Conservation (phyloP, 352 stramenopile species). For the Thraustochytrium sp. region DNA sequence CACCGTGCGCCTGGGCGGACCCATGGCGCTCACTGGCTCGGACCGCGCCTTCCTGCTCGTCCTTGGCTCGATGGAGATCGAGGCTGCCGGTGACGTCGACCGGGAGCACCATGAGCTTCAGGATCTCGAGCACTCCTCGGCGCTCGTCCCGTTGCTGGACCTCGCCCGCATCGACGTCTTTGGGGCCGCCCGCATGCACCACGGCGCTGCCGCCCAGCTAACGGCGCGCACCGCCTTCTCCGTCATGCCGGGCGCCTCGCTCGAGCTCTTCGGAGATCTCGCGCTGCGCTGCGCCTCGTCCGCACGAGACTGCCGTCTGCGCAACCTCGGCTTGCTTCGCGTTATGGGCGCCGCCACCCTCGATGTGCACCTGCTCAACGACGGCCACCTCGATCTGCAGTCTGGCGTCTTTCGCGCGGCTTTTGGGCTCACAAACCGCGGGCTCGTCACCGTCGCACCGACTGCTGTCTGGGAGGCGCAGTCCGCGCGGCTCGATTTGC, state of each 20-base stretch:
- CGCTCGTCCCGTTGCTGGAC: slow-evolving; percentile 1
- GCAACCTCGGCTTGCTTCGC: neutral
- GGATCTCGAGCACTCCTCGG: slow-evolving; percentile 6
- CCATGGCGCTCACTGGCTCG: neutral
- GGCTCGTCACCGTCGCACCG: neutral
- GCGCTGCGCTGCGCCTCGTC: slow-evolving; percentile 7
- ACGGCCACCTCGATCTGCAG: neutral
- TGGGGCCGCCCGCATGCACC: neutral
- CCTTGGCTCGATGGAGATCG: neutral
- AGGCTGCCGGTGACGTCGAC: neutral
- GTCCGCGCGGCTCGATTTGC: neutral
- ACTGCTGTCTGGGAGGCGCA: neutral
- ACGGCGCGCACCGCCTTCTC: neutral
- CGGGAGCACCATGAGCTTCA: neutral
- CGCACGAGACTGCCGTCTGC: neutral
- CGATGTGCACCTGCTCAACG: neutral
- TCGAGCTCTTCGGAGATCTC: neutral
- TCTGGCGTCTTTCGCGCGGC: neutral
- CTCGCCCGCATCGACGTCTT: neutral
- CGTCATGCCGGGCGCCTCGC: neutral
- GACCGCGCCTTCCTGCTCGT: neutral
- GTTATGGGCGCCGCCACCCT: neutral
- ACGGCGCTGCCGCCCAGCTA: neutral
- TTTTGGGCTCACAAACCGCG: neutral
- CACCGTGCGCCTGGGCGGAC: neutral